Conservation (phyloP, 1,284 basidiomycete species). For the Cystobasidium pallidum region DNA sequence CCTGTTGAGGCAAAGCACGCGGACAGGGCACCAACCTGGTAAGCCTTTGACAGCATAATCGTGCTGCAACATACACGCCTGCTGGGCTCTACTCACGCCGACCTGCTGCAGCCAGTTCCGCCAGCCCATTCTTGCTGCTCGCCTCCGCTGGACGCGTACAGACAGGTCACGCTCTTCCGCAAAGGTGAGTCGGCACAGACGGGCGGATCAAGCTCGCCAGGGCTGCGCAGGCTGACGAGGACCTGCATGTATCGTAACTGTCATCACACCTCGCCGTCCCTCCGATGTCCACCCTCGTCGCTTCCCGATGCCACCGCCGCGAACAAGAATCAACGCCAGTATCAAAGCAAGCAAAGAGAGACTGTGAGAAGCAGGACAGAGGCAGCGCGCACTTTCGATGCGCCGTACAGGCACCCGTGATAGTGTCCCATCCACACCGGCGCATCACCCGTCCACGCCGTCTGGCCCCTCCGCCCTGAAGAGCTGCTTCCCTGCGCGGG, state of each 20-base stretch:
- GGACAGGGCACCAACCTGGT: too few relatives aligned
- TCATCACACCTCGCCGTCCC: too few relatives aligned
- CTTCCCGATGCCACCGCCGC: background rate
- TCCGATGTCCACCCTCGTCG: too few relatives aligned
- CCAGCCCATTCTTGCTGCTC: background rate
- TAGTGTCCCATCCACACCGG: background rate
- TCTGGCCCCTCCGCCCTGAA: too few relatives aligned
- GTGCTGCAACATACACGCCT: too few relatives aligned
- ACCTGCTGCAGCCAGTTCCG: too few relatives aligned
- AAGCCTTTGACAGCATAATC: too few relatives aligned
- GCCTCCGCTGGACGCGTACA: conserved; percentile 9
- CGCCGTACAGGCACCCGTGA: background rate
- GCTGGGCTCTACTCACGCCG: background rate
- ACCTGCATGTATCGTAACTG: too few relatives aligned
- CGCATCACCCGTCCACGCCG: background rate
- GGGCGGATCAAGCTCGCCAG: too few relatives aligned
- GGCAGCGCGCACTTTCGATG: background rate
- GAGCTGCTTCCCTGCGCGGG: background rate
- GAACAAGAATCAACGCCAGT: background rate
- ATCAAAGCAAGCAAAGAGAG: background rate
- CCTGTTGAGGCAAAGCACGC: too few relatives aligned
- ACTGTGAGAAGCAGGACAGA: background rate
- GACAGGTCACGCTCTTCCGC: conserved; percentile 15
- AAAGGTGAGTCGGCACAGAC: conserved; percentile 15
- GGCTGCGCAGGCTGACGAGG: too few relatives aligned